Conservation (phyloP, 306 rosid species). For the Inga oerstediana region DNA sequence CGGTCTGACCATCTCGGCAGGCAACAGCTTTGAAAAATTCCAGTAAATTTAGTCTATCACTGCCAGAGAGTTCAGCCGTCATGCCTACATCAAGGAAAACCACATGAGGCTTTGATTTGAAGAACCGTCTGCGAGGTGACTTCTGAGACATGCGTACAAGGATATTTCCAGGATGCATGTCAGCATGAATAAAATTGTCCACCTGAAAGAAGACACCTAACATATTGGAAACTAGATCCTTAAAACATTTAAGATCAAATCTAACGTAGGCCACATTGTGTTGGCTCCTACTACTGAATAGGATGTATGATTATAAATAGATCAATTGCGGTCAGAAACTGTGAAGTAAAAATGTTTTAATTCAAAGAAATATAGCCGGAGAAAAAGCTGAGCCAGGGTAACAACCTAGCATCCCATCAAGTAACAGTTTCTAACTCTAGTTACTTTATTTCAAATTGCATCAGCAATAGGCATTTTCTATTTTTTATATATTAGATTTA, state of each 20-base stretch:
- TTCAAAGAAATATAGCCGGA: not conserved
- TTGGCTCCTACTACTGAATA: not conserved
- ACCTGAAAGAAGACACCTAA: constrained; percentile 71
- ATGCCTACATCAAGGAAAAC: constrained; percentile 98
- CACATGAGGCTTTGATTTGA: constrained; percentile 97
- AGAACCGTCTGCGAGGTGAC: constrained; percentile 67
- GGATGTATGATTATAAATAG: not conserved
- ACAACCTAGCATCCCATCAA: not conserved
- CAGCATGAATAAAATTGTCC: constrained; percentile 99
- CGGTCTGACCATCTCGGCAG: constrained; percentile 90
- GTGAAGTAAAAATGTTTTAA: not conserved
- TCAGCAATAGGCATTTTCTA: not conserved
- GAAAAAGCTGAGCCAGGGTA: not conserved
- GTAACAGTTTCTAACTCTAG: not conserved
- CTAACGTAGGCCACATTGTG: not conserved
- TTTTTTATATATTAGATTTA: constrained; percentile 12
- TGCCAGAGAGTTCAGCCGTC: constrained; percentile 97
- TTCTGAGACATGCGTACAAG: constrained; percentile 80
- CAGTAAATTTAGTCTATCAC: constrained; percentile 81
- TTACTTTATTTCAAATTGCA: not conserved
- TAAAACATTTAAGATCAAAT: constrained; percentile 23
- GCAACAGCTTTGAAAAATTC: constrained; percentile 98
- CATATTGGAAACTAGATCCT: constrained; percentile 43
- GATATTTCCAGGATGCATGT: constrained; percentile 99
- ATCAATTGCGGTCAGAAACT: constrained; percentile 1